These are phyloP conservation scores for Wickerhamiella lipophila DNA, from an alignment of 805 yeast species.

Conservation along the genomic window DNA sequence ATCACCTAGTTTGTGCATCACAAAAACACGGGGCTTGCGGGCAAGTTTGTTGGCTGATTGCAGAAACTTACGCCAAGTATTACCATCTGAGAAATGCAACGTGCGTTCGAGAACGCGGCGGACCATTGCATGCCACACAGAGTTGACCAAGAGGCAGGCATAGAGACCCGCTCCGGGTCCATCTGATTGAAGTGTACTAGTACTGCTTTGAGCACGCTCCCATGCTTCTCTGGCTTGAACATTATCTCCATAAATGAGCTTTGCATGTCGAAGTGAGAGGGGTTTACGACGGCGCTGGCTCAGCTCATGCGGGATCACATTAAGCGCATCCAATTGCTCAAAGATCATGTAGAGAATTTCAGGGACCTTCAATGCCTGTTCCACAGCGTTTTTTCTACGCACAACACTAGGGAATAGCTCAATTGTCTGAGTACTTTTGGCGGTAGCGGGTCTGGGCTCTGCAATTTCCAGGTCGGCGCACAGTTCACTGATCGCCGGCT, in stretches of 20 bases:
- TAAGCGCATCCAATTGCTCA: conserved; percentile 44
- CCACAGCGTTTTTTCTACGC: conserved; percentile 16
- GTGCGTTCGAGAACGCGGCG: conserved; percentile 42
- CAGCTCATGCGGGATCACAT: conserved; percentile 47
- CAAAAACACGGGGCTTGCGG: conserved; percentile 34
- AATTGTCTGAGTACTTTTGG: not conserved
- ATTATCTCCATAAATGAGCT: conserved; percentile 47
- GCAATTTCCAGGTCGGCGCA: conserved; percentile 14
- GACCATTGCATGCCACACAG: conserved; percentile 48
- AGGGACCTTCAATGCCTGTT: conserved; percentile 55
- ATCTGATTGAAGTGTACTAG: conserved; percentile 8
- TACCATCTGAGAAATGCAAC: conserved; percentile 41
- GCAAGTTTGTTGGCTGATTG: conserved; percentile 12
- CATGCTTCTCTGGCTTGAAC: conserved; percentile 35
- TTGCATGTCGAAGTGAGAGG: conserved; percentile 53
- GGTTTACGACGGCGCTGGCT: conserved; percentile 56
- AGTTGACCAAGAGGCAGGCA: conserved; percentile 58
- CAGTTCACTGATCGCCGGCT: conserved; percentile 12
- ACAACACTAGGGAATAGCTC: not conserved
- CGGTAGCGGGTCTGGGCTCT: not conserved
- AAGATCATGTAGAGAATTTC: conserved; percentile 58
- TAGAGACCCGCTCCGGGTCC: conserved; percentile 31
- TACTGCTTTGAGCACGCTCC: conserved; percentile 22
- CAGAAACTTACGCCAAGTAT: conserved; percentile 36
- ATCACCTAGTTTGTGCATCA: conserved; percentile 51